These are phyloP conservation scores for Termitomyces sp. DNA, from an alignment of 768 basidiomycete species.

Conservation along the genomic window DNA sequence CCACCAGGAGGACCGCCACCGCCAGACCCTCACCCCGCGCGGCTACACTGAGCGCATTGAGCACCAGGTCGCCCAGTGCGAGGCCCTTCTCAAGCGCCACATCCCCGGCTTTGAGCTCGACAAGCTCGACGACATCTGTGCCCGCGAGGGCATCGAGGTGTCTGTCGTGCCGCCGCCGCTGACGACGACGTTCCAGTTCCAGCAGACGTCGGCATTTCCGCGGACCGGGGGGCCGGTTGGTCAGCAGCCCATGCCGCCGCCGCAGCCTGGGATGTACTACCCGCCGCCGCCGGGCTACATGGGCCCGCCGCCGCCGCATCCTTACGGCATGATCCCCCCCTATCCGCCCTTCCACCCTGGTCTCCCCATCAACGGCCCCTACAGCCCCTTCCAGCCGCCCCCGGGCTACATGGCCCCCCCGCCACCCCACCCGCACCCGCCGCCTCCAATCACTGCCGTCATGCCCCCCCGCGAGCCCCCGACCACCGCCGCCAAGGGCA, in stretches of 20 bases:
- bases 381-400: constrained; percentile 52
- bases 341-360: constrained; percentile 29
- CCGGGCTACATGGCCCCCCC: constrained; percentile 20
- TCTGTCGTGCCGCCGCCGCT: constrained; percentile 19
- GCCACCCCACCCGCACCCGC: no score
- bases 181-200: constrained; percentile 27
- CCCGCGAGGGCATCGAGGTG: constrained; percentile 62
- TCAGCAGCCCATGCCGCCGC: constrained; percentile 32
- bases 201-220: constrained; percentile 16
- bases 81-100: constrained; percentile 70
- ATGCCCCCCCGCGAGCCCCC: constrained; percentile 14
- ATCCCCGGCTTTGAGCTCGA: constrained; percentile 63
- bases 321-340: constrained; percentile 32
- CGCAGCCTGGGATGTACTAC: constrained; percentile 29
- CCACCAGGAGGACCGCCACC: constrained; percentile 85
- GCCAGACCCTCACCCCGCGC: constrained; percentile 80
- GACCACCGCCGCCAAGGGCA: constrained; percentile 52
- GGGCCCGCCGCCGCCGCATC: constrained; percentile 33
- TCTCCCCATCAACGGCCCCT: constrained; percentile 35
- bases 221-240: constrained; percentile 27
- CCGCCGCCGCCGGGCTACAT: constrained; percentile 32
- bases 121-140: constrained; percentile 58
- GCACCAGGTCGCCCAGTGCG: constrained; percentile 72
- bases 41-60: constrained; percentile 83
- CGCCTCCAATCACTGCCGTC: constrained; percentile 18